Evolutionary conservation across 2,329 filamentous ascomycete genomes (phyloP).

Genomic region (Trichoderma gracile): DNA sequence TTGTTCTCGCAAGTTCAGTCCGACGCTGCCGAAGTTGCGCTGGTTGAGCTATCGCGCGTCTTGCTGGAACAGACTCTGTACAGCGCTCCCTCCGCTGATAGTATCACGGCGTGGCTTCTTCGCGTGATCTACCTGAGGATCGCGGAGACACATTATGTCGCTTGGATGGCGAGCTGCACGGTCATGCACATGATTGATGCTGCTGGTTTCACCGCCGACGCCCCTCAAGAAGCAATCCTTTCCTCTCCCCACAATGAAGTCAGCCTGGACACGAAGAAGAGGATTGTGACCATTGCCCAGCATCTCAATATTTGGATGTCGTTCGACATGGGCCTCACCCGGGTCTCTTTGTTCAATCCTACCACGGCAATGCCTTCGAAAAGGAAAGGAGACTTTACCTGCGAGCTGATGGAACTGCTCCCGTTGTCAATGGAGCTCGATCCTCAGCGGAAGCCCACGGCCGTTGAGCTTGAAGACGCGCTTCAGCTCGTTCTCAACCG

Average conservation of each 20-base stretch:
- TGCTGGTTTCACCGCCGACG: neutral
- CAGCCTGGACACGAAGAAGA: neutral
- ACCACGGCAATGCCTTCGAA: neutral
- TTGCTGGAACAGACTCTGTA: neutral
- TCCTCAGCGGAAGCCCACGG: slow-evolving; percentile 2
- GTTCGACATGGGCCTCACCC: slow-evolving; percentile 14
- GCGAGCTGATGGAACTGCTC: slow-evolving; percentile 12
- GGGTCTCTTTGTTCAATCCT: neutral
- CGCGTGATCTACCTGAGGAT: neutral
- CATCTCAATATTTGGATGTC: slow-evolving; percentile 21
- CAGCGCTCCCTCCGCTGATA: neutral
- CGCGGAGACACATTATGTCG: neutral
- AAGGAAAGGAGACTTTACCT: slow-evolving; percentile 1
- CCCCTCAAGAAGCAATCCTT: neutral
- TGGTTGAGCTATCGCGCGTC: neutral
- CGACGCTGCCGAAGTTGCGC: neutral
- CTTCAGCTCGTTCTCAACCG: neutral
- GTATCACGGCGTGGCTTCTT: slow-evolving; percentile 5
- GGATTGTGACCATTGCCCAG: slow-evolving; percentile 2
- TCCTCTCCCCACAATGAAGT: neutral
- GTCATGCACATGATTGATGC: slow-evolving; percentile 18
- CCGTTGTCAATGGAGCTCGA: slow-evolving; percentile 11
- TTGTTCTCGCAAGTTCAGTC: neutral
- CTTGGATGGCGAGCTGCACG: slow-evolving; percentile 19
- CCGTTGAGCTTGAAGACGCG: slow-evolving; percentile 4